phyloP scores from a whole-genome alignment of 352 stramenopile species.

The Globisporangium solare region DNA sequence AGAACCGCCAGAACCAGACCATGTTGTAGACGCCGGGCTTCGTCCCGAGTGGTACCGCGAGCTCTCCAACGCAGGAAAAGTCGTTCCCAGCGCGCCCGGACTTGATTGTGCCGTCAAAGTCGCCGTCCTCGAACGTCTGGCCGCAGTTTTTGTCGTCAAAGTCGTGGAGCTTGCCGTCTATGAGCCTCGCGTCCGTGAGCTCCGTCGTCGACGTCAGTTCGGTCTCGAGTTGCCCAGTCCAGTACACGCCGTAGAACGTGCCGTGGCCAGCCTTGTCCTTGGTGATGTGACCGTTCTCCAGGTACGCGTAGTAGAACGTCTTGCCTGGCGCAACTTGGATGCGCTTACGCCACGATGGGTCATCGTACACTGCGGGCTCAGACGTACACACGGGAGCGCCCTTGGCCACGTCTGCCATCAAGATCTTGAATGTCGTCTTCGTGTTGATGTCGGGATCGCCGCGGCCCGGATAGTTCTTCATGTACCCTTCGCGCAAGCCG shows the following conservation, averaged over 20 bases:
- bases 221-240: slow-evolving; percentile 33
- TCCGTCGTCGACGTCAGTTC: slow-evolving; percentile 41
- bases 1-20: slow-evolving; percentile 74
- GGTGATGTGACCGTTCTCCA: slow-evolving; percentile 54
- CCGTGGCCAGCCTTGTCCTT: slow-evolving; percentile 52
- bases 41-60: slow-evolving; percentile 40
- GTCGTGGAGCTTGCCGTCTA: slow-evolving; percentile 60
- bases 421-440: slow-evolving; percentile 48
- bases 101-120: slow-evolving; percentile 30
- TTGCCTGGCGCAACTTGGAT: slow-evolving; percentile 34
- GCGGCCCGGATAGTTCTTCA: slow-evolving; percentile 58
- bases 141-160: slow-evolving; percentile 69
- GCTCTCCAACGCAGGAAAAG: slow-evolving; percentile 46
- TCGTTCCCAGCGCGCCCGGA: slow-evolving; percentile 41
- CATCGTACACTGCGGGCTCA: slow-evolving; percentile 27
- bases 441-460: slow-evolving; percentile 33
- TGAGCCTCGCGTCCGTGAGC: slow-evolving; percentile 45
- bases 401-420: slow-evolving; percentile 39
- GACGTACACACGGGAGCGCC: slow-evolving; percentile 27
- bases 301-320: slow-evolving; percentile 59
- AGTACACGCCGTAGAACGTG: slow-evolving; percentile 62
- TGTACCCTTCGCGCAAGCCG: slow-evolving; percentile 54
- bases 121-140: slow-evolving; percentile 34
- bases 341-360: slow-evolving; percentile 28
- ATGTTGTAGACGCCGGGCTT: slow-evolving; percentile 51